These are phyloP conservation scores for Silene uniflora DNA, from an alignment of 148 eudicot genomes.

Conservation along the genomic window DNA sequence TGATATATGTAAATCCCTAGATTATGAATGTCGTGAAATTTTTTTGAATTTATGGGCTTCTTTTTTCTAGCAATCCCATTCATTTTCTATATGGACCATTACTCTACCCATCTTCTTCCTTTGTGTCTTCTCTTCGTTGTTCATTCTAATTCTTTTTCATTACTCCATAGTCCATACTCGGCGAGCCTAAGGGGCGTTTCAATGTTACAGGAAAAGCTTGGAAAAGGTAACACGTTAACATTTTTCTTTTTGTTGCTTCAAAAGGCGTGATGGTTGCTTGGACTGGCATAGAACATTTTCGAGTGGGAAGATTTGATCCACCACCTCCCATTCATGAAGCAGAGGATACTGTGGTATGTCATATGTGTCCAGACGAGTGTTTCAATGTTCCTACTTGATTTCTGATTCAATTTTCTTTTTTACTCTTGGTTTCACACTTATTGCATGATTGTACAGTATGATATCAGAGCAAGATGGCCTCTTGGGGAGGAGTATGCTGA, in stretches of 20 bases:
- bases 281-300: conserved; percentile 93
- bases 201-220: too few relatives aligned
- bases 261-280: conserved; percentile 98
- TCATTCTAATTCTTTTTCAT: too few relatives aligned
- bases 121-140: not conserved
- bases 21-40: not conserved
- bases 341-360: conserved; percentile 66
- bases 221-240: not conserved
- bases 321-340: conserved; percentile 82
- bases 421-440: not conserved
- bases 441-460: conserved; percentile 41
- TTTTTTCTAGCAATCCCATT: not conserved
- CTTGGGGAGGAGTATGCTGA: conserved; percentile 85
- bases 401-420: too few relatives aligned
- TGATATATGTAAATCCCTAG: not conserved
- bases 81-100: not conserved
- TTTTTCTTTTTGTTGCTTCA: conserved; percentile 16
- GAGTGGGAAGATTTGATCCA: conserved; percentile 88
- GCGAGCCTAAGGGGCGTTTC: too few relatives aligned
- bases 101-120: too few relatives aligned
- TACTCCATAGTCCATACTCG: too few relatives aligned
- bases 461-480: conserved; percentile 95
- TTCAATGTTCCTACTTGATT: not conserved
- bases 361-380: conserved; percentile 31
- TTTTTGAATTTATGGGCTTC: not conserved